Conservation (phyloP, 192 early-diverging fungal genomes). For the Phlyctochytrium arcticum region DNA sequence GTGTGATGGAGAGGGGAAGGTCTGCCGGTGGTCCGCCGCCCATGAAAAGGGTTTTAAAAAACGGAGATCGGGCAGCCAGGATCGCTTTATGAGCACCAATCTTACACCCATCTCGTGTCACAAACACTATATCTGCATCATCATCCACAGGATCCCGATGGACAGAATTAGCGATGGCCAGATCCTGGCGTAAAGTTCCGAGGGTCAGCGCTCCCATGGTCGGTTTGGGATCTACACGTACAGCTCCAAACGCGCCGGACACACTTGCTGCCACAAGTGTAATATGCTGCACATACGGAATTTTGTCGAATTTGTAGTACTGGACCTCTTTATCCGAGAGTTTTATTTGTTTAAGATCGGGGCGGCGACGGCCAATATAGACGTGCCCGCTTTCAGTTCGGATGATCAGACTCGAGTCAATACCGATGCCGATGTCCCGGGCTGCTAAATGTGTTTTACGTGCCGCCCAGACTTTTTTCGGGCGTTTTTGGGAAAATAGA, state of each 20-base stretch:
- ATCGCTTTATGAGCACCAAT: constrained; percentile 47
- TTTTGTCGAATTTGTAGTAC: constrained; percentile 51
- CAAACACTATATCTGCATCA: constrained; percentile 40
- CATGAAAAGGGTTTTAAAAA: constrained; percentile 29
- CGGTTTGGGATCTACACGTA: constrained; percentile 50
- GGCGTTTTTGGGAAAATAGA: constrained; percentile 37
- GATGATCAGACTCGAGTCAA: constrained; percentile 63
- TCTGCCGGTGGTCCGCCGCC: background rate
- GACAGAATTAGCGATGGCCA: constrained; percentile 34
- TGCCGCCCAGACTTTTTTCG: constrained; percentile 57
- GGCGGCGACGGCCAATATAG: constrained; percentile 48
- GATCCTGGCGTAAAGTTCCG: constrained; percentile 30
- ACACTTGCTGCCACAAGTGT: constrained; percentile 52
- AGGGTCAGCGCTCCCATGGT: constrained; percentile 15
- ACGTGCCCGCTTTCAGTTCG: constrained; percentile 64
- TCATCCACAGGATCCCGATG: background rate
- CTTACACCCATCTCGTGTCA: constrained; percentile 26
- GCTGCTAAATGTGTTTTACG: constrained; percentile 44
- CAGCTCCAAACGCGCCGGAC: constrained; percentile 60
- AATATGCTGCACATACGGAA: constrained; percentile 59
- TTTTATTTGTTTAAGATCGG: background rate
- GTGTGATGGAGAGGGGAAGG: background rate
- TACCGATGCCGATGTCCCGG: constrained; percentile 61
- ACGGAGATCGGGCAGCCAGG: constrained; percentile 37
- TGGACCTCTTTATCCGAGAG: constrained; percentile 1